Conservation (phyloP, 257 asterid genomes). For the Echium plantagineum region DNA sequence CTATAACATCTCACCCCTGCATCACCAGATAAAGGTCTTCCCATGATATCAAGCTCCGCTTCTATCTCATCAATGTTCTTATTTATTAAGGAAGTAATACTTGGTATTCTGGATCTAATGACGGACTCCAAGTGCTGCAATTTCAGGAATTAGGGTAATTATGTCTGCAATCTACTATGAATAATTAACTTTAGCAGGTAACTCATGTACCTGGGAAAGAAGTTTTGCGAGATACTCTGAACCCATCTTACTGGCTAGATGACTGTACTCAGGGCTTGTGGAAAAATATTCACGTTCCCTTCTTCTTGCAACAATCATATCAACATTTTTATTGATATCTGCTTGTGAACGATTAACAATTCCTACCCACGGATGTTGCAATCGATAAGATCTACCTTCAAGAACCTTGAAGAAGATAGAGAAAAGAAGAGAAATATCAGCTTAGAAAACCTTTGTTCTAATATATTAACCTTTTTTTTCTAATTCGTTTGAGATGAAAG, state of each 20-base stretch:
- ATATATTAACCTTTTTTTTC: too few relatives aligned
- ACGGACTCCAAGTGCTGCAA: conserved; percentile 83
- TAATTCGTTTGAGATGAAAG: not conserved
- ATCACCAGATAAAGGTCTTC: conserved; percentile 83
- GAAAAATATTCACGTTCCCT: conserved; percentile 82
- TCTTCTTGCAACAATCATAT: conserved; percentile 60
- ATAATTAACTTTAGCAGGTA: conserved; percentile 4
- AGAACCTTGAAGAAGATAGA: conserved; percentile 40
- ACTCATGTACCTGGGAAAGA: conserved; percentile 55
- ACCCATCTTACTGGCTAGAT: conserved; percentile 80
- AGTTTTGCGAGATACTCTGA: conserved; percentile 92
- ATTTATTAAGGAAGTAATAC: conserved; percentile 77
- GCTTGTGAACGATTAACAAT: conserved; percentile 88
- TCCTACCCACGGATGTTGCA: conserved; percentile 94
- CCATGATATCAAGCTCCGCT: conserved; percentile 81
- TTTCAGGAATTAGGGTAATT: conserved; percentile 12
- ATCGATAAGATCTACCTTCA: conserved; percentile 81
- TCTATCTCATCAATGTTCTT: conserved; percentile 84
- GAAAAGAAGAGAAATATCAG: conserved; percentile 2
- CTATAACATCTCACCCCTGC: conserved; percentile 63
- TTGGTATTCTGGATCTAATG: conserved; percentile 74
- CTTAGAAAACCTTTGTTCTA: not conserved
- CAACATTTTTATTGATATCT: conserved; percentile 72
- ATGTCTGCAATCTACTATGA: conserved; percentile 9
- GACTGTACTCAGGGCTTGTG: conserved; percentile 77